A percentile compares a stretch with the other conserved stretches of the same genome.
These are phyloP conservation scores for Rosa lucieae DNA, from an alignment of 306 rosid species.

Conservation along the genomic window DNA sequence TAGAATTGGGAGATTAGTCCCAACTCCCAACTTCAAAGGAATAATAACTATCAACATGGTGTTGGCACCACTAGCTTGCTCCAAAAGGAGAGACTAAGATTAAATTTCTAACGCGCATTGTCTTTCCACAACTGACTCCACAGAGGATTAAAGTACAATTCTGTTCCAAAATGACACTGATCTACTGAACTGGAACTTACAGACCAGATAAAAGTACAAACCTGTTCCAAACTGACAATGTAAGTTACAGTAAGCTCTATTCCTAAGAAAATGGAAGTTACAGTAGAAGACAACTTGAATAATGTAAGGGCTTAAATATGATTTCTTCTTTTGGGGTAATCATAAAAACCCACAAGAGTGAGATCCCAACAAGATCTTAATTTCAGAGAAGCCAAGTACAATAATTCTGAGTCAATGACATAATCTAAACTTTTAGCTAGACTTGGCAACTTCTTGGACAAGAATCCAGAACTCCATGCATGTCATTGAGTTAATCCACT, in stretches of 20 bases:
- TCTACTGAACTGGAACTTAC: background rate
- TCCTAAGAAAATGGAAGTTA: background rate
- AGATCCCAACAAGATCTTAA: background rate
- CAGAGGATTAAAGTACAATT: background rate
- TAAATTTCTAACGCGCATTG: background rate
- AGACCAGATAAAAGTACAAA: background rate
- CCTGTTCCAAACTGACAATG: background rate
- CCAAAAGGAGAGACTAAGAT: background rate
- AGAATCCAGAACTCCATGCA: background rate
- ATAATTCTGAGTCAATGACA: background rate
- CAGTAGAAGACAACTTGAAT: background rate
- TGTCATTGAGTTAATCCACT: background rate
- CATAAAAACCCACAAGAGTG: background rate
- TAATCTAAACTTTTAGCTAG: background rate
- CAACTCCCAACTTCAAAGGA: background rate
- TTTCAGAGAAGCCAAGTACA: background rate
- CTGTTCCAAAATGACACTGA: background rate
- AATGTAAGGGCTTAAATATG: background rate
- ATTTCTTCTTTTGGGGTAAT: background rate
- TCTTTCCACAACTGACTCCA: background rate
- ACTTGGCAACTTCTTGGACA: background rate
- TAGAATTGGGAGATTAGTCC: background rate
- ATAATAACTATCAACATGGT: background rate
- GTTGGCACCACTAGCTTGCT: background rate
- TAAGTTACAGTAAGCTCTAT: background rate